Conservation (phyloP, 768 basidiomycete species). For the Leccinum longicurvipes region DNA sequence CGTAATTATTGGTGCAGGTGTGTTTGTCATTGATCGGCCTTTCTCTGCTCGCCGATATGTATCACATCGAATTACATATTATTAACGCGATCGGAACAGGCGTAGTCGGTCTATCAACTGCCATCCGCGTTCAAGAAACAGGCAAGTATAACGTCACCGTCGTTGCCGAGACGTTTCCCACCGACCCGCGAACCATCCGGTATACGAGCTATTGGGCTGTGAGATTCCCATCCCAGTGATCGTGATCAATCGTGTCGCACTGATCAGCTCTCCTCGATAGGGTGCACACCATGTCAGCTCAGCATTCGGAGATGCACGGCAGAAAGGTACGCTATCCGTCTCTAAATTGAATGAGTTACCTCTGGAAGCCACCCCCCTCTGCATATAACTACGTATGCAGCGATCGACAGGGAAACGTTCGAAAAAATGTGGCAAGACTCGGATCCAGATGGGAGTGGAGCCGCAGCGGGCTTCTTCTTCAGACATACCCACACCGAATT, state of each 20-base stretch:
- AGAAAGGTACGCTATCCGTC: conserved; percentile 45
- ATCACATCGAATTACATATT: not conserved
- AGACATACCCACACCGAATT: conserved; percentile 64
- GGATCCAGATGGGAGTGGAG: conserved; percentile 41
- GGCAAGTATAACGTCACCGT: conserved; percentile 63
- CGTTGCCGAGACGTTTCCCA: conserved; percentile 68
- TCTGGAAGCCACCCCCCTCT: not conserved
- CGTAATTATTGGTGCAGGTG: conserved; percentile 42
- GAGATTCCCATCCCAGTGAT: conserved; percentile 23
- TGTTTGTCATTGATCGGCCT: too few species aligned
- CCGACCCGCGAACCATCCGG: conserved; percentile 66
- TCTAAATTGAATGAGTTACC: too few species aligned
- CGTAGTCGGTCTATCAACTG: conserved; percentile 76
- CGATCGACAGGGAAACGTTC: conserved; percentile 70
- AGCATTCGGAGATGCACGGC: conserved; percentile 46
- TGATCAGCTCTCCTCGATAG: conserved; percentile 34
- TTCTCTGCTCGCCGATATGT: not conserved
- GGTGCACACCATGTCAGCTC: conserved; percentile 78
- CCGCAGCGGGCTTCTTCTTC: conserved; percentile 60
- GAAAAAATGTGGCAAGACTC: conserved; percentile 74
- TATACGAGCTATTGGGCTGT: conserved; percentile 87
- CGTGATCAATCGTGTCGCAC: not conserved
- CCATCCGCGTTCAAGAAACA: conserved; percentile 62
- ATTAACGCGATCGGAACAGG: conserved; percentile 39
- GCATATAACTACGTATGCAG: conserved; percentile 33